A percentile compares a stretch with the other conserved stretches of the same genome.
Evolutionary conservation across 495 filamentous ascomycete species (phyloP).

Genomic region (Pseudotulostoma volvatum): DNA sequence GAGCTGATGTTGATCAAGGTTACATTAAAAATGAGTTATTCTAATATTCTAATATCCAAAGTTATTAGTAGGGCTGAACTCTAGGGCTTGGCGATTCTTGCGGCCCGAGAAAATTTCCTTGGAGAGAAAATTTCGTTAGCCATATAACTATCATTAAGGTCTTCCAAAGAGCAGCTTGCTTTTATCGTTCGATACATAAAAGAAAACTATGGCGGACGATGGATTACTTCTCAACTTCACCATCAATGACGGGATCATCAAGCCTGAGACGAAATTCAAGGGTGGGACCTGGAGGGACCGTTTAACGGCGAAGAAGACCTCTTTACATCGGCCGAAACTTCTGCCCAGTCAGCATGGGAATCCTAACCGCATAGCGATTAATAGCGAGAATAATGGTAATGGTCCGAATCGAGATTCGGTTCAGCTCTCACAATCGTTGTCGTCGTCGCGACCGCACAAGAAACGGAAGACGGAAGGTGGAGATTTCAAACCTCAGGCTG

Average conservation of each 20-base stretch:
- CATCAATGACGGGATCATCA: slow-evolving; percentile 42
- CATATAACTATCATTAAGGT: neutral
- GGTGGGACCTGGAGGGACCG: slow-evolving; percentile 88
- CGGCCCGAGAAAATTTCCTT: neutral
- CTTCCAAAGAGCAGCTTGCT: neutral
- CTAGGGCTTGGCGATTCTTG: neutral
- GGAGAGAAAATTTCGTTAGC: neutral
- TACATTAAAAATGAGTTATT: too few species aligned
- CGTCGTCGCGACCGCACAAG: slow-evolving; percentile 20
- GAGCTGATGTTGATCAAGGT: too few species aligned
- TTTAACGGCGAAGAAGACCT: slow-evolving; percentile 58
- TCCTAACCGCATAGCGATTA: slow-evolving; percentile 4
- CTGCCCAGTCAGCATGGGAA: slow-evolving; percentile 7
- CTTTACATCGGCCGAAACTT: slow-evolving; percentile 33
- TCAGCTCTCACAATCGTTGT: slow-evolving; percentile 9
- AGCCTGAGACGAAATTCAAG: slow-evolving; percentile 53
- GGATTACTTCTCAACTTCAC: slow-evolving; percentile 89
- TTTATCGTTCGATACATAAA: too few species aligned
- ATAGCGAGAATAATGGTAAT: slow-evolving; percentile 1
- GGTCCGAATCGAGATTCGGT: slow-evolving; percentile 26
- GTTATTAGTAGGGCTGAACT: too few species aligned
- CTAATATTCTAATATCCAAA: too few species aligned
- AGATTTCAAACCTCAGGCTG: slow-evolving; percentile 4
- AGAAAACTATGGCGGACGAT: slow-evolving; percentile 86
- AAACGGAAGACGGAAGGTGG: slow-evolving; percentile 20